Evolutionary conservation across 208 protist genomes (phyloP).

Genomic region (Sergeia podlipaevii): DNA sequence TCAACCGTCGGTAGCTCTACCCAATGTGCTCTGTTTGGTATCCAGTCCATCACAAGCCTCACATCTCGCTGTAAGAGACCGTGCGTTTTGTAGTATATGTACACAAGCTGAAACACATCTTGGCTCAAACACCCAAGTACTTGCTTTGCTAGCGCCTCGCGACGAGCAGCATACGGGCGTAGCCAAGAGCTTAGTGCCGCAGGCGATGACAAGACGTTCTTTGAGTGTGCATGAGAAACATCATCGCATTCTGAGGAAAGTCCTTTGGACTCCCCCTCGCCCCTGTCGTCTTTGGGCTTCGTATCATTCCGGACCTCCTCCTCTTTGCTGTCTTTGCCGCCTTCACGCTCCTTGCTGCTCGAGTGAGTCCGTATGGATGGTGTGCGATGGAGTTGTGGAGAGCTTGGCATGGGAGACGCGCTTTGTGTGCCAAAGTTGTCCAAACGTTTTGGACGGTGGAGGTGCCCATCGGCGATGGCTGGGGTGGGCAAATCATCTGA

Average conservation of each 20-base stretch:
- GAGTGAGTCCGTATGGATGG: too few relatives aligned
- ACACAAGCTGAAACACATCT: conserved; percentile 36
- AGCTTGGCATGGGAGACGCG: too few relatives aligned
- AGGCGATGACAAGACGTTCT: background rate
- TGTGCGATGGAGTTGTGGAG: too few relatives aligned
- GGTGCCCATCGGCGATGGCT: too few relatives aligned
- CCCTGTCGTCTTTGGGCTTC: conserved; percentile 1
- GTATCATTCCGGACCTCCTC: too few relatives aligned
- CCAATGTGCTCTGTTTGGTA: conserved; percentile 64
- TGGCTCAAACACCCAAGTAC: conserved; percentile 25
- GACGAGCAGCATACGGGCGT: conserved; percentile 29
- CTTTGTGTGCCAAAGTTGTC: too few relatives aligned
- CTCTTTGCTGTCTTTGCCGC: too few relatives aligned
- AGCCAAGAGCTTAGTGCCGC: background rate
- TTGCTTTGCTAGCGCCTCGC: conserved; percentile 19
- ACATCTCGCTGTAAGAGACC: conserved; percentile 52
- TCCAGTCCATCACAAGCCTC: conserved; percentile 41
- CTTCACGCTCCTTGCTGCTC: too few relatives aligned
- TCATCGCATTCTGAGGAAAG: background rate
- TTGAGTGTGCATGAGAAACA: background rate
- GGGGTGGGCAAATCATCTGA: too few relatives aligned
- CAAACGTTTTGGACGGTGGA: too few relatives aligned
- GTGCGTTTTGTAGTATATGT: conserved; percentile 60
- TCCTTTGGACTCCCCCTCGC: background rate
- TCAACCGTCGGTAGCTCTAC: conserved; percentile 64